Evolutionary conservation across 1,139 yeast species (phyloP), one percentile per base, ranked within the genome.

Genomic region (Zygotorulaspora mrakii): DNA sequence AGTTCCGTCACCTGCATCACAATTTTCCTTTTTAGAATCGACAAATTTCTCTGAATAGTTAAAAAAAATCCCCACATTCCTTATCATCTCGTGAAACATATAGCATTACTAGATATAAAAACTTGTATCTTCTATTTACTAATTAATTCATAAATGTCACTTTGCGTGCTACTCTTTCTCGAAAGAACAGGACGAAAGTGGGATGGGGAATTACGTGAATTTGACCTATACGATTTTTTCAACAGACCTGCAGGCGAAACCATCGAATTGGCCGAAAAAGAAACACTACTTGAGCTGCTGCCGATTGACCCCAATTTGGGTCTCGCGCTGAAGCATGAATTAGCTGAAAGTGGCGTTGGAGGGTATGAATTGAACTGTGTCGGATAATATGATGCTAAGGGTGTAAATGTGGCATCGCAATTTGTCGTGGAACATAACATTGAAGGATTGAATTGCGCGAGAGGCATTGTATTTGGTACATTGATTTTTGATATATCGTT

Each of bases 81-180:
- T n/a, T n/a, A n/a, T n/a, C n/a, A n/a, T n/a, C n/a, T n/a, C n/a
- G n/a, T n/a, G n/a, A 20, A 6, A 20, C 22, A 9, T 20, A 6
- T 20, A 20, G 6, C 22, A 20, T 20, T 20, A 6, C 22, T 20
- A 6, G 22, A 9, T 20, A 6, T 9, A 9, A 6, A 20, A 26
- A 26, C 22, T 29, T 26, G 20, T 23, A 28, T 20, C 21, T 13
- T 32, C 16, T 29, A 34, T 27, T 23, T 35, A 31, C 25, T 34
- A 27, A 31, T 16, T 34, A 31, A 43, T 25, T 45, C 48, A 31
- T 33, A 37, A 37, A 40, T 35, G 17, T 39, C 45, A 33, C 49
- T 35, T 32, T 44, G 48, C 10, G 34, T 34, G 33, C 43, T 40
- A 31, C 40, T 30, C 36, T 43, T 39, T 23, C 47, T 27, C 13